Conservation (phyloP, 208 protist genomes). For the Wallacemonas rigidus region DNA sequence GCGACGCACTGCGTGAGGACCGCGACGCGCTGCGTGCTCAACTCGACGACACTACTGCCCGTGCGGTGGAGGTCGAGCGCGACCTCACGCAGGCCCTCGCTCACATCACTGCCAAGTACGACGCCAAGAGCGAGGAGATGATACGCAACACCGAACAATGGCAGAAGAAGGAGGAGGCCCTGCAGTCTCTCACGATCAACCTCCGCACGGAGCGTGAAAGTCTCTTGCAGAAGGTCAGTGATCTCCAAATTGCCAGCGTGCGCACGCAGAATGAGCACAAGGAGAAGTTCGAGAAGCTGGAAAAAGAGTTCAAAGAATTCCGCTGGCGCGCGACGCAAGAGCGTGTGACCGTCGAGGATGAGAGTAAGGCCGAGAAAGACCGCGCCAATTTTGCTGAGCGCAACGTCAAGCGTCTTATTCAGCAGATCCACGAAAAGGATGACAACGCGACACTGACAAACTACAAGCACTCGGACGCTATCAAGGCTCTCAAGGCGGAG, state of each 20-base stretch:
- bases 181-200: slow-evolving; percentile 77
- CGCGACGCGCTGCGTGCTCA: slow-evolving; percentile 27
- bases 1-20: slow-evolving; percentile 24
- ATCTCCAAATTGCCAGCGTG: slow-evolving; percentile 42
- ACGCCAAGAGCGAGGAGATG: slow-evolving; percentile 54
- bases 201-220: slow-evolving; percentile 80
- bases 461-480: slow-evolving; percentile 35
- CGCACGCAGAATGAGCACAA: slow-evolving; percentile 38
- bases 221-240: slow-evolving; percentile 51
- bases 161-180: slow-evolving; percentile 69
- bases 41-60: slow-evolving; percentile 32
- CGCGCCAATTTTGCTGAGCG: slow-evolving; percentile 56
- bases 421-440: slow-evolving; percentile 40
- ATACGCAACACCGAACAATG: slow-evolving; percentile 36
- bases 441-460: slow-evolving; percentile 19
- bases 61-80: slow-evolving; percentile 37
- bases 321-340: slow-evolving; percentile 37
- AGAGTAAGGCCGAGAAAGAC: slow-evolving; percentile 33
- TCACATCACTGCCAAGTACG: slow-evolving; percentile 75
- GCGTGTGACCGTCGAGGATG: slow-evolving; percentile 25
- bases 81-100: slow-evolving; percentile 78
- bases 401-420: slow-evolving; percentile 50
- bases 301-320: slow-evolving; percentile 42
- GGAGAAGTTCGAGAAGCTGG: slow-evolving; percentile 43
- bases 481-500: slow-evolving; percentile 58